Conservation (phyloP, 2,329 filamentous ascomycete genomes). For the Fusarium keratoplasticum region DNA sequence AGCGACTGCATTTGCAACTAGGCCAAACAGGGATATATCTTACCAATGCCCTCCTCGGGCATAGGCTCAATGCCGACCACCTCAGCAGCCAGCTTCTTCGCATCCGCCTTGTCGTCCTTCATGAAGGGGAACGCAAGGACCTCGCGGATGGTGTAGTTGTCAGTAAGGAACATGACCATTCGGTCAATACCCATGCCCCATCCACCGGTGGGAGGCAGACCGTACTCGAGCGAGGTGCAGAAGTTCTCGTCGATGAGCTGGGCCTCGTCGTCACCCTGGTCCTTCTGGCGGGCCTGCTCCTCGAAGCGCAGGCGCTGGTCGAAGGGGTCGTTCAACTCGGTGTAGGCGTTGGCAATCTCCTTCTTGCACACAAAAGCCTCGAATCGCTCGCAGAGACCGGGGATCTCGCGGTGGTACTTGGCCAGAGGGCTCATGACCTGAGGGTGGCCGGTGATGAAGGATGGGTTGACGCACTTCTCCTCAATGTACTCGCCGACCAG, state of each 20-base stretch:
- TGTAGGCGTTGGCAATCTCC: constrained; percentile 97
- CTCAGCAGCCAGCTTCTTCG: constrained; percentile 56
- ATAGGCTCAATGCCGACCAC: constrained; percentile 43
- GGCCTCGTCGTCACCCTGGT: constrained; percentile 95
- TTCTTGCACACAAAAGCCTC: constrained; percentile 84
- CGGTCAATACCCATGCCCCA: constrained; percentile 98
- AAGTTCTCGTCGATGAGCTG: constrained; percentile 97
- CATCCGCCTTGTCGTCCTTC: constrained; percentile 76
- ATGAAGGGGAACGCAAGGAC: constrained; percentile 98
- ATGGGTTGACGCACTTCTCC: constrained; percentile 92
- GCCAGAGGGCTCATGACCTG: constrained; percentile 87
- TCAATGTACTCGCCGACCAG: constrained; percentile 95
- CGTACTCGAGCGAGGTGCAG: constrained; percentile 88
- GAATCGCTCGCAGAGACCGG: constrained; percentile 94
- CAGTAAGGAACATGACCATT: constrained; percentile 93
- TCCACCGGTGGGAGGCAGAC: constrained; percentile 91
- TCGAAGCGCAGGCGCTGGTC: constrained; percentile 88
- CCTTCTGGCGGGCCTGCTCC: constrained; percentile 96
- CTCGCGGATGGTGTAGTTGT: constrained; percentile 95
- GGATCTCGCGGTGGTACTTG: constrained; percentile 87
- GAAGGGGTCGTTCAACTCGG: constrained; percentile 92
- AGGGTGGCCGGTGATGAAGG: constrained; percentile 72
- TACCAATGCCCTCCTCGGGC: constrained; percentile 44
- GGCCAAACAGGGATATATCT: constrained; percentile 6
- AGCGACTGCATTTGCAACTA: not conserved